These are phyloP conservation scores for Paraphysoderma sedebokerense DNA, from an alignment of 371 early-diverging fungal species.

Conservation along the genomic window DNA sequence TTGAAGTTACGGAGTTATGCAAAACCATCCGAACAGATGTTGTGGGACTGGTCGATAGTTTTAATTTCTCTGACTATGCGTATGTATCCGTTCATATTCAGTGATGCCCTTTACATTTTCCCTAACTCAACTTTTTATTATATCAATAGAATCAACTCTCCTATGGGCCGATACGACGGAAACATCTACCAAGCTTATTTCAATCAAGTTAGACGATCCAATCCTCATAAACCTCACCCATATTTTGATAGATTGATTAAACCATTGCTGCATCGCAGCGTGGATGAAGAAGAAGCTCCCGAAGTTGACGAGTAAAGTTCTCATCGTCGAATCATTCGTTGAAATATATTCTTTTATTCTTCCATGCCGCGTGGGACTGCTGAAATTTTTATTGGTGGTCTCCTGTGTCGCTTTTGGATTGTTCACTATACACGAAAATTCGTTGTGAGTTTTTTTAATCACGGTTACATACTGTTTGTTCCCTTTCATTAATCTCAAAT, in stretches of 20 bases:
- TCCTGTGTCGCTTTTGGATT: no score
- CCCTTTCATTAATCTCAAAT: no score
- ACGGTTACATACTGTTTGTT: no score
- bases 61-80: constrained; percentile 69
- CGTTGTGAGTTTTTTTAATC: no score
- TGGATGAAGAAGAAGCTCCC: constrained; percentile 4
- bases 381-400: no score
- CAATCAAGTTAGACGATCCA: constrained; percentile 53
- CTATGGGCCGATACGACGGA: constrained; percentile 74
- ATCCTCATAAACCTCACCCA: constrained; percentile 51
- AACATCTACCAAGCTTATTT: constrained; percentile 78
- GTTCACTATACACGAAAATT: no score
- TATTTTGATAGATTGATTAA: constrained; percentile 69
- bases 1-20: constrained; percentile 6
- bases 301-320: background rate
- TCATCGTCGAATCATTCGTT: no score
- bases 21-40: constrained; percentile 46
- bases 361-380: no score
- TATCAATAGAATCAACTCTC: constrained; percentile 83
- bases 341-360: no score
- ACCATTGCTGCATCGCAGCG: constrained; percentile 50
- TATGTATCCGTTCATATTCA: no score
- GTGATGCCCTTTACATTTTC: no score
- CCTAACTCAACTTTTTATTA: no score
- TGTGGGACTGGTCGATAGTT: constrained; percentile 71